Conservation (phyloP, 495 filamentous ascomycete species). For the Trichoderma asperelloides region DNA sequence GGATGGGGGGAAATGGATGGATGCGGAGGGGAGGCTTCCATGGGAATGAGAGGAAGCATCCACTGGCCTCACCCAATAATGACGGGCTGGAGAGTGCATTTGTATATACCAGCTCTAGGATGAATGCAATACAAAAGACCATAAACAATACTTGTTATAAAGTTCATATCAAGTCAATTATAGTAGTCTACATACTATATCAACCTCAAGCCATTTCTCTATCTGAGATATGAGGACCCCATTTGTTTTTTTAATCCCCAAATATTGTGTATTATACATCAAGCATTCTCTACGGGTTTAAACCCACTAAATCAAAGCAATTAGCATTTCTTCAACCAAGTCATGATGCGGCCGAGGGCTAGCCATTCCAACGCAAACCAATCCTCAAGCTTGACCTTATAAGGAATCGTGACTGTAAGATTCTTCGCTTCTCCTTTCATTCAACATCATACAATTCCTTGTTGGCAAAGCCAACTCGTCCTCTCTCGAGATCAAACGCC, state of each 20-base stretch:
- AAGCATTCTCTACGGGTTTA: too few species aligned
- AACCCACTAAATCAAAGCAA: too few species aligned
- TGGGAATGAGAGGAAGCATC: not conserved
- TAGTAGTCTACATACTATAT: too few species aligned
- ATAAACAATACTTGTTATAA: not conserved
- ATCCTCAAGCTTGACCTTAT: too few species aligned
- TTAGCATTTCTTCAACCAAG: too few species aligned
- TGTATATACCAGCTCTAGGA: slow-evolving; percentile 5
- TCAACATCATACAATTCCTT: slow-evolving; percentile 13
- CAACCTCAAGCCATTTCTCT: too few species aligned
- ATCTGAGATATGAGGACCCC: too few species aligned
- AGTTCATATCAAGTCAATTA: too few species aligned
- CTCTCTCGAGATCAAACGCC: slow-evolving; percentile 46
- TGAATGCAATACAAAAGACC: slow-evolving; percentile 2
- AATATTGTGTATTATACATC: too few species aligned
- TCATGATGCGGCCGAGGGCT: too few species aligned
- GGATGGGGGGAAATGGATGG: not conserved
- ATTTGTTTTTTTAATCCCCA: too few species aligned
- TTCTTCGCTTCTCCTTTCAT: not conserved
- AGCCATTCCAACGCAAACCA: too few species aligned
- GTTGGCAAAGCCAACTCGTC: slow-evolving; percentile 42
- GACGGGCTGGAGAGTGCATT: slow-evolving; percentile 1
- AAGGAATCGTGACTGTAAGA: not conserved
- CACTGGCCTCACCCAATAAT: not conserved
- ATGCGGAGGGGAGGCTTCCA: not conserved